Evolutionary conservation across 176 grass and related monocot species (phyloP).

Genomic region (Avena insularis): DNA sequence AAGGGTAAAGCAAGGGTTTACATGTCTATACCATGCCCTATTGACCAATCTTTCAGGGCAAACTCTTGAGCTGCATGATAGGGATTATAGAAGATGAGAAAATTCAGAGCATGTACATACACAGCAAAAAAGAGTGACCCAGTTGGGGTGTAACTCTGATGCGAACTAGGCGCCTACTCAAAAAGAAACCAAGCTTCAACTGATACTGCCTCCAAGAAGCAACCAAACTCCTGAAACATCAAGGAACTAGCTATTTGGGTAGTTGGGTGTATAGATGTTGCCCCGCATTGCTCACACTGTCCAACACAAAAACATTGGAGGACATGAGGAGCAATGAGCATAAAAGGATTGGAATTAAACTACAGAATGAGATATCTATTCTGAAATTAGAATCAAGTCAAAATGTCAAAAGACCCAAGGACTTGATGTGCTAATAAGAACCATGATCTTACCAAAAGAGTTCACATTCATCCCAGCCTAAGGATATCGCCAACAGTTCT

Average conservation of each 20-base stretch:
- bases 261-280: not conserved
- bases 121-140: conserved; percentile 39
- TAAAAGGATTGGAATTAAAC: not conserved
- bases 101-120: conserved; percentile 39
- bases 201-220: not conserved
- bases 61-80: not conserved
- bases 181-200: conserved; percentile 1
- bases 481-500: conserved; percentile 5
- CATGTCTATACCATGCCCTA: conserved; percentile 21
- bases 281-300: conserved; percentile 14
- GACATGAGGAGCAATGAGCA: not conserved
- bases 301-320: not conserved
- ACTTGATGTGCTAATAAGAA: not conserved
- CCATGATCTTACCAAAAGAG: conserved; percentile 24
- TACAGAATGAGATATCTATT: not conserved
- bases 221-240: conserved; percentile 32
- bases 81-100: not conserved
- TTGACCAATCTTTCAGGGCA: conserved; percentile 3
- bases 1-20: conserved; percentile 19
- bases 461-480: conserved; percentile 9
- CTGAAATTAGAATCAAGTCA: not conserved
- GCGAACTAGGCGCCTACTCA: conserved; percentile 20
- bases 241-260: not conserved
- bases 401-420: not conserved
- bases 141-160: not conserved